Evolutionary conservation across 768 basidiomycete genomes (phyloP), one percentile per base, ranked within the genome.

Genomic region (Termitomyces sp.): DNA sequence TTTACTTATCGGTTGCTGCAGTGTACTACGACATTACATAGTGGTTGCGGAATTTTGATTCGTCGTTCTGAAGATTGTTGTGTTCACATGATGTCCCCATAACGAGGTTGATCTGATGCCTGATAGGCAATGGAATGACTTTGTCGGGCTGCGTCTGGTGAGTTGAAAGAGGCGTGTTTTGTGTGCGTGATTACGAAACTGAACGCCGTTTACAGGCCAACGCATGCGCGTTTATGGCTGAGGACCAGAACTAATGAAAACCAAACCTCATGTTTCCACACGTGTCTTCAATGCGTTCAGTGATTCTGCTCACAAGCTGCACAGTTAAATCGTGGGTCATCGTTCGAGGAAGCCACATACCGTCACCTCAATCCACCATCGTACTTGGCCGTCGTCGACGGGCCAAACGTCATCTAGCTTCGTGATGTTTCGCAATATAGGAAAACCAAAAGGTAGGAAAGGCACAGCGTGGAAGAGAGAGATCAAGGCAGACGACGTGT

Each of bases 401-500:
- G 32, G 47, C 26, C 39, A 20, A 31, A 56, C 55, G n/a, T 48
- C 46, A 47, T 26, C 26, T 26, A 6, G 9, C 27, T 39, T 39
- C 22, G 5, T 29, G 2, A 26, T 56, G 32, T 16, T 36, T 37
- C 22, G 26, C 37, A 47, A 27, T 14, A 54, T 59, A 52, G 47
- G 47, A 4, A 53, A 49, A 46, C 5, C 31, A 29, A 62, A 53
- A 46, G 42, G n/a, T 22, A 49, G 31, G 50, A 62, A 57, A 48
- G 44, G 41, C n/a, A 37, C 34, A 14, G 22, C 54, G 12, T 62
- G 61, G 61, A 56, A 56, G 52, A 53, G 58, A 14, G 61, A 62
- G 32, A 22, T 62, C 36, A 62, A 59, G 46, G 46, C 58, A 26
- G 58, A 59, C 16, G 61, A 62, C 27, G 61, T 59, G 18, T 62